A percentile compares a stretch with the other conserved stretches of the same genome.
Conservation (phyloP, 768 basidiomycete genomes). For the Leccinellum rugosiceps region DNA sequence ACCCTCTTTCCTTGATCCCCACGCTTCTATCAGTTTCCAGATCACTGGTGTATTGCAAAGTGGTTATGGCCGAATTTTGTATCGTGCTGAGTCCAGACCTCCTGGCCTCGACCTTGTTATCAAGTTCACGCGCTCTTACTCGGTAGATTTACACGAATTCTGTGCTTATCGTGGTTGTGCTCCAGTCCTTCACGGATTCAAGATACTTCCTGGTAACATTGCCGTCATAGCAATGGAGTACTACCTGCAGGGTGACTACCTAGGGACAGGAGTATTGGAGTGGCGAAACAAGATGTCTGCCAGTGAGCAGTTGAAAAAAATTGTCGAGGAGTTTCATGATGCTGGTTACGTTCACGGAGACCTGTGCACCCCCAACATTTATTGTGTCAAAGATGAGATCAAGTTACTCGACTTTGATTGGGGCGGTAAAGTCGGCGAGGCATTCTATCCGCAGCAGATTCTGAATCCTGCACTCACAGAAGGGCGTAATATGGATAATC, state of each 20-base stretch:
- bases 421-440: neutral
- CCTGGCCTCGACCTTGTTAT: neutral
- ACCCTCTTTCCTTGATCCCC: neutral
- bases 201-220: neutral
- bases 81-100: no score
- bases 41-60: neutral
- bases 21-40: neutral
- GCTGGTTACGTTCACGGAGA: neutral
- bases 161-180: neutral
- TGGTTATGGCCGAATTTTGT: no score
- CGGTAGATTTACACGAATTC: neutral
- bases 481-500: neutral
- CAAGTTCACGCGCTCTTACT: neutral
- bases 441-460: neutral
- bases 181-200: neutral
- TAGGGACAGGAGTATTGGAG: neutral
- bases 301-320: neutral
- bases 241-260: neutral
- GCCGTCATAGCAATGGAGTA: neutral
- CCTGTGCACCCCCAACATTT: neutral
- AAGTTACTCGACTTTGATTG: neutral
- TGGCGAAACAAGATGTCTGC: neutral
- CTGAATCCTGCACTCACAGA: neutral
- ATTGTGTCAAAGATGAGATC: neutral
- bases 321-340: neutral